Percentiles rank a stretch among this genome's conserved stretches.
Evolutionary conservation across 2,329 filamentous ascomycete species (phyloP).

Genomic region (Aspergillus sp.): DNA sequence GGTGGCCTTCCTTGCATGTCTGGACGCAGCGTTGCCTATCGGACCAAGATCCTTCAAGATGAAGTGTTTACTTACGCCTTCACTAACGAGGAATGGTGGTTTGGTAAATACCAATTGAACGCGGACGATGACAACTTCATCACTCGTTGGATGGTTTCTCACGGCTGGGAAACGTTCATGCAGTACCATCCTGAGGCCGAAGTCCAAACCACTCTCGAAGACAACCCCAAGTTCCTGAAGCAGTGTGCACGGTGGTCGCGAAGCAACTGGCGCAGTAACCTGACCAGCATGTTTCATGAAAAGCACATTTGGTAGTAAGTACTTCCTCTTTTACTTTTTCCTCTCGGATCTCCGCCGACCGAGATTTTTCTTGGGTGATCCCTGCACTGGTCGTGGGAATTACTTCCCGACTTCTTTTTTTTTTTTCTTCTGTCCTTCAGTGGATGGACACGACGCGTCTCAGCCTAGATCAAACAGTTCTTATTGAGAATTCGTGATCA

Average conservation of each 20-base stretch:
- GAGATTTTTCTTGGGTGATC: not conserved
- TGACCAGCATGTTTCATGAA: slow-evolving; percentile 80
- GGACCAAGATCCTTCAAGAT: slow-evolving; percentile 78
- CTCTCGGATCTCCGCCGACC: not conserved
- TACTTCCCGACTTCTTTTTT: too few relatives aligned
- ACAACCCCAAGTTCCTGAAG: slow-evolving; percentile 79
- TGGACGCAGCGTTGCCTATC: slow-evolving; percentile 86
- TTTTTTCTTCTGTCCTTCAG: not conserved
- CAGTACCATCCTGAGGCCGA: slow-evolving; percentile 89
- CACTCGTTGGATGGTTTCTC: slow-evolving; percentile 87
- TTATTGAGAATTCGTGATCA: slow-evolving; percentile 14
- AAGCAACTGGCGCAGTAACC: slow-evolving; percentile 96
- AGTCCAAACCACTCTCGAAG: slow-evolving; percentile 87
- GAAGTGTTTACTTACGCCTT: slow-evolving; percentile 81
- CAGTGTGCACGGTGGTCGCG: slow-evolving; percentile 93
- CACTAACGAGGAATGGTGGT: slow-evolving; percentile 80
- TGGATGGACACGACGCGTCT: not conserved
- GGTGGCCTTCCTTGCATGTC: slow-evolving; percentile 96
- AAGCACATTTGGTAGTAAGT: slow-evolving; percentile 81
- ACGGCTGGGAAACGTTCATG: slow-evolving; percentile 90
- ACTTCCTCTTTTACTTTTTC: slow-evolving; percentile 7
- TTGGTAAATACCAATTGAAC: slow-evolving; percentile 75
- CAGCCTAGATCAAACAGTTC: not conserved
- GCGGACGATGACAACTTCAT: slow-evolving; percentile 98
- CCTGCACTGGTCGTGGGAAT: not conserved